Conservation (phyloP, 1,284 basidiomycete species). For the Papiliotrema nemorosa region DNA sequence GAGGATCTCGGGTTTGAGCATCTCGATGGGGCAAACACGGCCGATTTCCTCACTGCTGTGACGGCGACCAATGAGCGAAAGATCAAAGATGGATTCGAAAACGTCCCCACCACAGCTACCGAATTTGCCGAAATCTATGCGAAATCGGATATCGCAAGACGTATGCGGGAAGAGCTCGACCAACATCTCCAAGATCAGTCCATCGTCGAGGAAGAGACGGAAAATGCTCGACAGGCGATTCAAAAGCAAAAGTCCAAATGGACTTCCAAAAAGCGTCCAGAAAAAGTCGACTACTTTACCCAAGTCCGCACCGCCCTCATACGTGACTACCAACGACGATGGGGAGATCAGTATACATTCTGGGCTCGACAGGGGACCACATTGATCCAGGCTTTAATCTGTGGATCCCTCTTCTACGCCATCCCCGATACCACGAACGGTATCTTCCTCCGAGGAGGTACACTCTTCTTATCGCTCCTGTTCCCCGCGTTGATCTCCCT, state of each 20-base stretch:
- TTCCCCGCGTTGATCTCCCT: constrained; percentile 54
- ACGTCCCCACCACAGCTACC: constrained; percentile 58
- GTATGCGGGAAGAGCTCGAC: constrained; percentile 36
- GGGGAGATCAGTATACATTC: constrained; percentile 41
- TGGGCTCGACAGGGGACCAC: constrained; percentile 41
- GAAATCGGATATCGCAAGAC: constrained; percentile 25
- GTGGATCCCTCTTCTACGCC: constrained; percentile 71
- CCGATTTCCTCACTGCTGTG: constrained; percentile 61
- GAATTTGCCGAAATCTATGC: constrained; percentile 54
- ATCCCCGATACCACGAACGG: constrained; percentile 61
- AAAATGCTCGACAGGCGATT: constrained; percentile 15
- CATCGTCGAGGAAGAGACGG: constrained; percentile 19
- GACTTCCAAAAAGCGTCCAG: constrained; percentile 24
- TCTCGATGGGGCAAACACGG: constrained; percentile 46
- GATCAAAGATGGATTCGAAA: constrained; percentile 53
- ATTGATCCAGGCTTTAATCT: constrained; percentile 43
- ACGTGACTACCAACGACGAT: constrained; percentile 42
- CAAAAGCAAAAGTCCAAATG: constrained; percentile 27
- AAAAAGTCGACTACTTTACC: constrained; percentile 29
- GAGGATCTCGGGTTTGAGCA: constrained; percentile 68
- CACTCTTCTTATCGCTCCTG: constrained; percentile 51
- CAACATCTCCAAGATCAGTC: constrained; percentile 24
- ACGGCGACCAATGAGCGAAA: constrained; percentile 61
- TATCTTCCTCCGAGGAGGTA: constrained; percentile 75
- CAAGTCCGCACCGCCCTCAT: constrained; percentile 38